Evolutionary conservation across 805 yeast genomes (phyloP), one percentile per base, ranked within the genome.

Genomic region (Scheffersomyces lignosus): DNA sequence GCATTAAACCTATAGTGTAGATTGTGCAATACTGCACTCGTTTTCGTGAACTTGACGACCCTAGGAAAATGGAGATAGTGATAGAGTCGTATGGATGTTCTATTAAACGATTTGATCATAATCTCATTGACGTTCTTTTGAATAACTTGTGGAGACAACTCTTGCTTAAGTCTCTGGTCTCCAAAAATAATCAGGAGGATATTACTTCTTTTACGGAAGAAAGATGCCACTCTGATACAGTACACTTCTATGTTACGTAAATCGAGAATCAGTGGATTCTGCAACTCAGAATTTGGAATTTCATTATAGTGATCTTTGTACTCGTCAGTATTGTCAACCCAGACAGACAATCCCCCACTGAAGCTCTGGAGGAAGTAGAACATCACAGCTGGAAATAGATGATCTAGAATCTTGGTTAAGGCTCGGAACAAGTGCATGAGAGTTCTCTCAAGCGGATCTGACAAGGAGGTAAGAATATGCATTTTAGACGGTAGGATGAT

Each of bases 11-110:
- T 28, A 9, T 22, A 15, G 5, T 29, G 27, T 14, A 23, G 18
- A 10, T 33, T 38, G 9, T 36, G 29, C 5, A 26, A 29, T n/a
- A 18, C 18, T 2, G 15, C 32, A 12, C 25, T 23, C 14, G 25
- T 15, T 22, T 36, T 31, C 9, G 15, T 18, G 22, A 41, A 23
- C 26, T 26, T 27, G n/a, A 32, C 34, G 16, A 20, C 32, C 4
- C 18, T 25, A 1, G 63, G 59, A 4, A 54, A 36, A 37, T 58
- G 63, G 4, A 44, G 16, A 40, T 43, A 55, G 38, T 54, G 43
- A 24, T 45, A 39, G 17, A 26, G 40, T 9, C 33, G 27, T 18
- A 58, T 33, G 4, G 23, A 24, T 3, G 47, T 43, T 3, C 18
- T 15, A 9, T 36, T 45, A 36, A 58, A 54, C 13, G 32, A 34